Evolutionary conservation across 2,329 filamentous ascomycete species (phyloP).

Genomic region (Arthroderma uncinatum): DNA sequence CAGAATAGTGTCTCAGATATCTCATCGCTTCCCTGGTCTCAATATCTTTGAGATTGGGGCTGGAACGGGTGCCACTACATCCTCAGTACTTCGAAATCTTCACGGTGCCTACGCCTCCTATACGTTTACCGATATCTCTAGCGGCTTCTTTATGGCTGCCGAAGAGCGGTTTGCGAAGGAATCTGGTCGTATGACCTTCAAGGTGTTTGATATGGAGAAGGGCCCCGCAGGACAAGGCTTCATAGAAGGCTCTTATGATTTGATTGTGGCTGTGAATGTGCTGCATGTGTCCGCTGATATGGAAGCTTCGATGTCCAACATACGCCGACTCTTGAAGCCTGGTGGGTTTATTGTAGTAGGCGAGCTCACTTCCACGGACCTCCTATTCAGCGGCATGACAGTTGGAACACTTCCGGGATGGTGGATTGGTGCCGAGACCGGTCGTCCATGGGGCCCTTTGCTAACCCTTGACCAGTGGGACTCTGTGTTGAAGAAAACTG

Average conservation of each 20-base stretch:
- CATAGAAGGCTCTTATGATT: constrained; percentile 24
- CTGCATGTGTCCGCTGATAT: constrained; percentile 28
- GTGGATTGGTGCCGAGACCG: constrained; percentile 16
- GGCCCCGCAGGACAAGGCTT: constrained; percentile 13
- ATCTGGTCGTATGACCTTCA: constrained; percentile 25
- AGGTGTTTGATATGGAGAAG: constrained; percentile 18
- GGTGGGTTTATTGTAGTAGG: constrained; percentile 39
- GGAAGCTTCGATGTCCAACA: constrained; percentile 24
- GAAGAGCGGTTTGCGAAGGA: constrained; percentile 21
- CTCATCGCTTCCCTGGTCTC: constrained; percentile 33
- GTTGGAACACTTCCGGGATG: constrained; percentile 25
- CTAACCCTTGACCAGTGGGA: constrained; percentile 9
- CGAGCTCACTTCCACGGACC: constrained; percentile 27
- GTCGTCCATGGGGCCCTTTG: constrained; percentile 3
- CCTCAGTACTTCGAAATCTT: constrained; percentile 25
- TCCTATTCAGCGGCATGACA: constrained; percentile 20
- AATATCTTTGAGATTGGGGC: constrained; percentile 37
- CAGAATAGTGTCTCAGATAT: constrained; percentile 27
- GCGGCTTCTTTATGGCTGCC: constrained; percentile 33
- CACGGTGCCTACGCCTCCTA: constrained; percentile 29
- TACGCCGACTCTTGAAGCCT: constrained; percentile 32
- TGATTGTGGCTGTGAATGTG: constrained; percentile 32
- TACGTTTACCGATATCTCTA: constrained; percentile 38
- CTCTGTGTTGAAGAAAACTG: constrained; percentile 7
- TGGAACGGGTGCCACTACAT: constrained; percentile 36